Base-by-base conservation (phyloP, 352 stramenopile species). In the Phytophthora capsici region DNA sequence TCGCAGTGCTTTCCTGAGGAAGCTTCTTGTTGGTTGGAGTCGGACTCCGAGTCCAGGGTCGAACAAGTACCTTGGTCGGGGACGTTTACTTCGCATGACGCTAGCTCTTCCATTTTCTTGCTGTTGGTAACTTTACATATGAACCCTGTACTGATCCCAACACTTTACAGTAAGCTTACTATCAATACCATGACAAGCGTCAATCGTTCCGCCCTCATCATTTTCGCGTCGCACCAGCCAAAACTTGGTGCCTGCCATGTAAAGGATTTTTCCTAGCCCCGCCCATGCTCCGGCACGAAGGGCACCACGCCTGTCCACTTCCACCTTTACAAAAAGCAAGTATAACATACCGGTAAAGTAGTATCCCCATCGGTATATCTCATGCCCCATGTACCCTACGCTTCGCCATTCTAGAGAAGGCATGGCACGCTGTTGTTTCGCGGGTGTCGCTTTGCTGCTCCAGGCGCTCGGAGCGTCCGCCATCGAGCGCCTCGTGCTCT, bases 401-500 rank as follows among this genome's bases (percentile, higher is more conserved):
- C 20, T 49, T 13, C 2, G 56, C 36, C 26, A 58, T 43, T 52
- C 34, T 53, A 38, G 26, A 70, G 43, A 61, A 28, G 43, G 22
- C 17, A 72, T 64, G 59, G 19, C 41, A 51, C 30, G 34, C 49
- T 25, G 40, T 38, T 50, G 45, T 13, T 48, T 23, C 34, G 34
- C 44, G n/a, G 10, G n/a, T 19, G 14, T 12, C 10, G 30, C 23
- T 28, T 44, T 65, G 20, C 34, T 53, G 46, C 46, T 71, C 13
- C 50, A 51, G 37, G 26, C 40, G 37, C 51, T 55, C 20, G n/a
- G 23, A 34, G 49, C 46, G 23, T 38, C 28, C 28, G 49, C 53
- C 23, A 62, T 41, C 23, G 37, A 56, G 26, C 53, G 44, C 40
- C 82, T 77, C 50, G 50, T 80, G 44, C 75, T 86, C 19, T 63